phyloP scores from a whole-genome alignment of 805 yeast species.

The Teunomyces aglyptinius region DNA sequence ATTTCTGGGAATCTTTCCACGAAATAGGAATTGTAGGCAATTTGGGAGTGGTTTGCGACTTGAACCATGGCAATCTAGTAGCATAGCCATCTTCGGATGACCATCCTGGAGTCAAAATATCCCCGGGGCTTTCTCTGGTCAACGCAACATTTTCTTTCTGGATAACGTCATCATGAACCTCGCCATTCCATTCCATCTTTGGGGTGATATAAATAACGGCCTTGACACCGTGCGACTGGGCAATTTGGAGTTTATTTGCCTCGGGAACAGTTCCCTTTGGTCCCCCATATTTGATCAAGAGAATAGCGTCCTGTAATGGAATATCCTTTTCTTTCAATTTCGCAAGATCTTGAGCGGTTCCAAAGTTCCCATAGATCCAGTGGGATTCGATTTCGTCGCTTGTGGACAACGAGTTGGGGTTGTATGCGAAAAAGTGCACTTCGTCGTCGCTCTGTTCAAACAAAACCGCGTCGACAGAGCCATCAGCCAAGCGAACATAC shows the following conservation, averaged over 20 bases:
- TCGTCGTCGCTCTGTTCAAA: constrained; percentile 28
- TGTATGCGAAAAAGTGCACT: constrained; percentile 52
- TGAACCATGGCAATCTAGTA: constrained; percentile 41
- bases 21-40: constrained; percentile 80
- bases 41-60: constrained; percentile 57
- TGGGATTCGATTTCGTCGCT: constrained; percentile 55
- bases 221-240: constrained; percentile 53
- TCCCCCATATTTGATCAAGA: constrained; percentile 61
- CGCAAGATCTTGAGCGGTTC: constrained; percentile 54
- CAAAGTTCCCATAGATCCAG: constrained; percentile 66
- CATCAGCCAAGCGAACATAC: constrained; percentile 30
- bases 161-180: constrained; percentile 37
- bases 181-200: constrained; percentile 10
- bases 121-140: constrained; percentile 68
- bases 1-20: constrained; percentile 57
- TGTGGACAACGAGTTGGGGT: constrained; percentile 57
- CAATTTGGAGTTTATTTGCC: constrained; percentile 42
- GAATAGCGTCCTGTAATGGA: constrained; percentile 46
- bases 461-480: constrained; percentile 38
- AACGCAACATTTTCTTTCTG: constrained; percentile 57
- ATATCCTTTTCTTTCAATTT: constrained; percentile 36
- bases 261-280: constrained; percentile 23
- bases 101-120: constrained; percentile 79
- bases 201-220: constrained; percentile 66
- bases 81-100: constrained; percentile 42